Evolutionary conservation across 129 eudicot species (phyloP).

Genomic region (Centaurea solstitialis): DNA sequence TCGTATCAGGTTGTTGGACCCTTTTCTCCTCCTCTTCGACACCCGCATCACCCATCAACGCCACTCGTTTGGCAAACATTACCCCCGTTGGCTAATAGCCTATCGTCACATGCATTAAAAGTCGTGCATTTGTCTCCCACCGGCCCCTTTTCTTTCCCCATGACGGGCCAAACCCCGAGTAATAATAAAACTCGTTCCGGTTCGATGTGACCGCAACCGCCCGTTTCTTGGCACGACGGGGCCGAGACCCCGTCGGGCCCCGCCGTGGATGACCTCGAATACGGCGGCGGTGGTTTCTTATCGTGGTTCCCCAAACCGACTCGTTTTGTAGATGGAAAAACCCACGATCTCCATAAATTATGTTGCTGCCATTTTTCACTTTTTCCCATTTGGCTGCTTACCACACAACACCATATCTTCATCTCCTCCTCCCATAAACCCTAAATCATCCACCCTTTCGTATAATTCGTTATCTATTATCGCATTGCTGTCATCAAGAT

Average conservation of each 20-base stretch:
- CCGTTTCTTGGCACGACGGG: constrained; percentile 31
- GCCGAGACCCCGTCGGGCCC: constrained; percentile 1
- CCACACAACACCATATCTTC: constrained; percentile 31
- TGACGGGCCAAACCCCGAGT: constrained; percentile 84
- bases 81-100: neutral
- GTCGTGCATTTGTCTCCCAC: neutral
- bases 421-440: constrained; percentile 14
- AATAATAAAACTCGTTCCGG: constrained; percentile 58
- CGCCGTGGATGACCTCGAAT: neutral
- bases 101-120: neutral
- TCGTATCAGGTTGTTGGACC: neutral
- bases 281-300: constrained; percentile 3
- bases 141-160: constrained; percentile 75
- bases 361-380: constrained; percentile 32
- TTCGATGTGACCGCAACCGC: constrained; percentile 10
- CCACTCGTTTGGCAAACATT: neutral
- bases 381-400: constrained; percentile 31
- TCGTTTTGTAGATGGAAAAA: constrained; percentile 17
- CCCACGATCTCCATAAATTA: constrained; percentile 47
- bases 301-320: neutral
- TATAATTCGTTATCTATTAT: neutral
- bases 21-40: neutral
- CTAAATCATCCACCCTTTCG: constrained; percentile 4
- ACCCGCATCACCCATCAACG: neutral
- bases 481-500: constrained; percentile 18